Evolutionary conservation across 1,139 yeast genomes (phyloP), one percentile per base, ranked within the genome.

Genomic region (Kodamaea plutei): DNA sequence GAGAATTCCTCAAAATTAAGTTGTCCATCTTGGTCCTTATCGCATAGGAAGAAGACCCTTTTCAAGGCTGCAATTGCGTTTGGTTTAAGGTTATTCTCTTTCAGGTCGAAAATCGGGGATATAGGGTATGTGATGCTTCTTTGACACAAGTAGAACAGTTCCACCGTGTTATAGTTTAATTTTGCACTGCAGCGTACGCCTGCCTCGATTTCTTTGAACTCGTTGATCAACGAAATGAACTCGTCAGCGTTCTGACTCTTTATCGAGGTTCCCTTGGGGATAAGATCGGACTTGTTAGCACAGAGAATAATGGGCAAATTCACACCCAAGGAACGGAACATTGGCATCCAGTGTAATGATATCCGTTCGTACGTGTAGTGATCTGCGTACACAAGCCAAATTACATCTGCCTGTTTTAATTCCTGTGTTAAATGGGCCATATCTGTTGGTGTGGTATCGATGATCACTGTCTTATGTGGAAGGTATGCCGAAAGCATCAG

Each of bases 51-150:
- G 49, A 91, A 91, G 4, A 91, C 77, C 36, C 98, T 62, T 38
- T 76, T 76, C 33, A 91, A 63, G 0, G 97, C 97, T 2, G 71
- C 67, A 0, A 77, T 66, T 0, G 95, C 89, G 4, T 79, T 69
- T 0, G 88, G 88, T 48, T 89, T 91, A 43, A 91, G 59, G 31
- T 68, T 73, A 1, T 93, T 91, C 40, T 83, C 89, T 46, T 88
- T 87, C n/a, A 95, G 79, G 54, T 91, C 97, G 49, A 82, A 91
- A 14, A 91, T 56, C 0, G 98, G 98, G 0, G 96, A 79, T n/a
- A 91, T 72, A 0, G 98, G 98, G 52, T 84, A 89, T 0, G 91
- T 82, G 1, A 89, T 85, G 0, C 97, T 89, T 34, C 96, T 58
- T 54, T 88, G 95, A 48, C 98, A 91, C 16, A 91, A 60, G 53